Percentiles rank a stretch among this genome's conserved stretches.
Conservation (phyloP, 2,329 filamentous ascomycete species). For the Ophiostoma australiae region DNA sequence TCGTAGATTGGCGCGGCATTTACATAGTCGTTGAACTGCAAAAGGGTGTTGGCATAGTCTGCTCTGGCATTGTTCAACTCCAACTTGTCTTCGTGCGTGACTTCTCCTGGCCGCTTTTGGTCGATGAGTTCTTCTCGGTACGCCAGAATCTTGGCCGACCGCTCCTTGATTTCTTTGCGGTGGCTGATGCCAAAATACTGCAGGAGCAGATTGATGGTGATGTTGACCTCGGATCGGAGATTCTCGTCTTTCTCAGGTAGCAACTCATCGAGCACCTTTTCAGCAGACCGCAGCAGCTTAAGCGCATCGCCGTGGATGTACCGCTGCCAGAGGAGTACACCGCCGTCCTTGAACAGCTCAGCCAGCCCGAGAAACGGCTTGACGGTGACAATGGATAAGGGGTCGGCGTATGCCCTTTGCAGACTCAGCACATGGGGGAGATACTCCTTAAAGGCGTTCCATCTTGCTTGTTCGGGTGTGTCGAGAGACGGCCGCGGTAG, state of each 20-base stretch:
- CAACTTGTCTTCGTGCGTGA: constrained; percentile 18
- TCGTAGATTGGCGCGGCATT: constrained; percentile 25
- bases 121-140: background rate
- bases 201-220: constrained; percentile 25
- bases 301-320: constrained; percentile 25
- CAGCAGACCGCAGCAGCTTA: constrained; percentile 24
- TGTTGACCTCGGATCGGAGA: constrained; percentile 24
- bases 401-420: constrained; percentile 25
- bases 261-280: constrained; percentile 24
- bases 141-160: constrained; percentile 20
- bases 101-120: background rate
- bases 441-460: constrained; percentile 18
- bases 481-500: constrained; percentile 25
- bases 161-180: constrained; percentile 26
- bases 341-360: constrained; percentile 27
- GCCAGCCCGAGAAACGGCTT: constrained; percentile 25
- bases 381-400: constrained; percentile 25
- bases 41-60: constrained; percentile 28
- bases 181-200: constrained; percentile 27
- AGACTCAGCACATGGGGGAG: constrained; percentile 26
- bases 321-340: constrained; percentile 26
- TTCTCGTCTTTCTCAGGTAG: background rate
- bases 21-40: constrained; percentile 27
- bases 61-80: constrained; percentile 24
- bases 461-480: constrained; percentile 22